Base-by-base conservation (phyloP, 768 basidiomycete genomes). In the Amanita rubescens region DNA sequence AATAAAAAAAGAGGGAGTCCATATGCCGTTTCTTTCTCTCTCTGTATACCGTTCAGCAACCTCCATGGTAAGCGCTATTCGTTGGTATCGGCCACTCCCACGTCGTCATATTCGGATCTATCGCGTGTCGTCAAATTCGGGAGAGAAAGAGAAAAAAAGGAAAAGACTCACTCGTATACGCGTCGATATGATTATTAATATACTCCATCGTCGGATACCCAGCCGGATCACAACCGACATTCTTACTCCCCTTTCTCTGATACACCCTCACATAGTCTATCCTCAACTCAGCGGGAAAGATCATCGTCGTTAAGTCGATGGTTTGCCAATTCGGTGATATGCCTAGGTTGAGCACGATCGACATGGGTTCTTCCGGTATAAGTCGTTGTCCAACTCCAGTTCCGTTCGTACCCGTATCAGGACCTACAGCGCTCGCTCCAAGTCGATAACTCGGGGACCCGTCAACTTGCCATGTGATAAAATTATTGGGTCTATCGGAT, bases 261-360 rank as follows among this genome's bases (percentile, higher is more conserved):
- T 90, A 93, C 17, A 93, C 85, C 22, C 90, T 77, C 37, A 92
- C 82, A 63, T 90, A 92, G 65, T 93, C 88, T 33, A 91, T 68
- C 37, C 77, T 71, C 72, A 90, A 75, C 59, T 82, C 79, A 0
- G 81, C 78, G 0, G 88, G 88, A 75, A 88, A 89, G 20, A 67
- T 65, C 74, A 90, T 74, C 39, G 83, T 75, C 20, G 70, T 51
- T 38, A 75, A 54, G 51, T 84, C 76, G 56, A 75, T 74, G 3
- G 68, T 67, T 56, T 90, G 87, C 81, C 90, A 92, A 59, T 80
- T 82, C 30, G 73, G 65, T 8, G 82, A 85, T 2, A 85, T 79
- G 5, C 78, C 84, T 65, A 85, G 65, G 59, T 87, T 86, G 35
- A 85, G 56, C 12, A 85, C 61, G 57, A 86, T 80, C n/a, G 71